Conservation (phyloP, 2,329 filamentous ascomycete genomes). For the Endoconidiophora laricicola region DNA sequence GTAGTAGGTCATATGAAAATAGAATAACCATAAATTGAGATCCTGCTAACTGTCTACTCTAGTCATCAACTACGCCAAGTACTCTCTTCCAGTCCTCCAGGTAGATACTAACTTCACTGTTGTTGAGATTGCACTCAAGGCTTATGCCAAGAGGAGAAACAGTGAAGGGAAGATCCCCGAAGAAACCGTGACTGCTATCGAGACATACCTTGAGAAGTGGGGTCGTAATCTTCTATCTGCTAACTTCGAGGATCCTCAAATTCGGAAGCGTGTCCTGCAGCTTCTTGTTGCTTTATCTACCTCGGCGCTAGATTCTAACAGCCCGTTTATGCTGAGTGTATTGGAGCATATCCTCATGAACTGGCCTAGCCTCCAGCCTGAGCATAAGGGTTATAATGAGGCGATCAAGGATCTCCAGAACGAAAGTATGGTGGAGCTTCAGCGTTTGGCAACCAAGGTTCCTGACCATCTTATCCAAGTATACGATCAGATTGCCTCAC, state of each 20-base stretch:
- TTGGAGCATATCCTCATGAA: slow-evolving; percentile 82
- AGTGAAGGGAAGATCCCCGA: slow-evolving; percentile 4
- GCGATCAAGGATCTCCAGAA: slow-evolving; percentile 77
- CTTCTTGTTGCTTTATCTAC: slow-evolving; percentile 74
- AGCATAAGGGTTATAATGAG: slow-evolving; percentile 62
- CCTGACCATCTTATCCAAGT: slow-evolving; percentile 76
- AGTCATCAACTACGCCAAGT: slow-evolving; percentile 48
- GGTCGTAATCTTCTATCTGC: slow-evolving; percentile 53
- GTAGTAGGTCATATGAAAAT: slow-evolving; percentile 29
- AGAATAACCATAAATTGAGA: not conserved
- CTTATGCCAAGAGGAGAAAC: slow-evolving; percentile 62
- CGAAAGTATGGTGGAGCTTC: slow-evolving; percentile 72
- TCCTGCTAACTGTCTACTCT: not conserved
- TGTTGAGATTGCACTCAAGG: slow-evolving; percentile 75
- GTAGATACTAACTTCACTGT: slow-evolving; percentile 84
- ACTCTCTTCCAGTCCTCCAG: slow-evolving; percentile 54
- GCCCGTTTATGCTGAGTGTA: slow-evolving; percentile 71
- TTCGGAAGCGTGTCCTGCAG: slow-evolving; percentile 67
- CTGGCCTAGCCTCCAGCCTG: slow-evolving; percentile 55
- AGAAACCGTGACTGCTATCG: slow-evolving; percentile 16
- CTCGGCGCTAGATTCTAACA: slow-evolving; percentile 58
- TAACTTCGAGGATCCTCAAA: slow-evolving; percentile 67
- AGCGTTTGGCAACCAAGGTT: slow-evolving; percentile 77
- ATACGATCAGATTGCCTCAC: slow-evolving; percentile 71
- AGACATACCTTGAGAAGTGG: slow-evolving; percentile 53